Evolutionary conservation across 2,329 filamentous ascomycete genomes (phyloP), one percentile per base, ranked within the genome.

Genomic region (Colletotrichum falcatum): DNA sequence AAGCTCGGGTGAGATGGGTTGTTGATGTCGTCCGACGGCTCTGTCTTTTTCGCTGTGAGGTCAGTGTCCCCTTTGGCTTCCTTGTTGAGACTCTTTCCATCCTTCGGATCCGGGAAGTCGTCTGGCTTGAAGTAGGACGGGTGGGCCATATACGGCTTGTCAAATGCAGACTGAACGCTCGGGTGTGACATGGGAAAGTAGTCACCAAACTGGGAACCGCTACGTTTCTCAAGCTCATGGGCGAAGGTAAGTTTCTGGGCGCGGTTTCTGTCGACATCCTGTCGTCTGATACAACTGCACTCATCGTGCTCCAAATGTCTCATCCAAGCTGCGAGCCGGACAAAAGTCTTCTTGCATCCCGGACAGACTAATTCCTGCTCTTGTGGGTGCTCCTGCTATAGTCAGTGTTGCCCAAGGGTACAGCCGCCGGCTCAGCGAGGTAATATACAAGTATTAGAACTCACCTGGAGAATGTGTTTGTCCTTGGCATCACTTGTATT

Each of bases 1-100:
- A 87, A 91, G 12, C 81, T 78, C 0, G 77, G 77, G 60, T 83
- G 81, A 5, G 81, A 73, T 0, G 89, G 89, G 66, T 91, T 83
- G 44, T 81, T 64, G 5, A 76, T 73, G 28, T 79, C 77, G 62
- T 76, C 66, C 69, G 7, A 72, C 61, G 9, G 62, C 74, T 8
- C 72, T 26, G 20, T 74, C 69, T 68, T 78, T 72, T 69, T 74
- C 55, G 8, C 49, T 12, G 30, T 74, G 74, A 16, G 75, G 75
- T 5, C 56, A 70, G 75, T 75, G 7, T 78, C 51, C 1, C 74
- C 73, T 42, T 79, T 79, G 8, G 79, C 65, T 2, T 74, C 73
- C 69, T 78, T 74, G 44, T 74, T 75, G 23, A 20, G 16, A 18
- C 55, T 54, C 30, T 73, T 72, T 30, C 74, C 74, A 11, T 58